Evolutionary conservation across 768 basidiomycete genomes (phyloP), one percentile per base, ranked within the genome.

Genomic region (Boletus huronensis): DNA sequence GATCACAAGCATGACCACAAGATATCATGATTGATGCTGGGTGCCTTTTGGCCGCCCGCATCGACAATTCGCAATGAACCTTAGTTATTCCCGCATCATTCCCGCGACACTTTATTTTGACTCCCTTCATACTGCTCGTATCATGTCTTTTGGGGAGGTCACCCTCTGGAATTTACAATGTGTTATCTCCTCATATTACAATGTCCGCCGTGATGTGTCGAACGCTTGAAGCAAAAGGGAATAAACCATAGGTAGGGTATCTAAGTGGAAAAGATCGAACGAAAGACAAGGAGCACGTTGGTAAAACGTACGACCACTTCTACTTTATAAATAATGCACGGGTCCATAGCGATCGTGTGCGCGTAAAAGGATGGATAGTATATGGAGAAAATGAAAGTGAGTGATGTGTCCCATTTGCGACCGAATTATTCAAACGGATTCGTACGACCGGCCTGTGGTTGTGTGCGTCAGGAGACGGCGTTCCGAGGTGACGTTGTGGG

Each of bases 381-480:
- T 64, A 50, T 19, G 44, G 16, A 50, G 38, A 56, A 36, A 48
- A 50, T 16, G 58, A 52, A 50, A 28, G 23, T 19, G 43, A 47
- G 38, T 17, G 51, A 34, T 11, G 14, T 49, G 32, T n/a, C 21
- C 23, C n/a, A 42, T 25, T 21, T 19, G 35, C 16, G 10, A 42
- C 31, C 28, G 23, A 11, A 14, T 63, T 64, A 79, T 60, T 80
- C 78, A 38, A 80, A 74, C 2, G 79, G 79, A 70, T 91, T 91
- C 29, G 88, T 90, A 55, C 84, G 81, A 51, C 85, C 88, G 49
- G 87, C 84, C 88, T 90, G 47, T 42, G 53, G 19, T 25, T 26
- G 19, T 23, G 23, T 25, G 10, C n/a, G 5, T 48, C 21, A 62
- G 50, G n/a, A 13, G 21, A 48, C 9, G 19, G n/a, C 4, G n/a